Percentiles rank a stretch among this genome's conserved stretches.
Evolutionary conservation across 768 basidiomycete genomes (phyloP).

Genomic region (Leccinum ochraceum): DNA sequence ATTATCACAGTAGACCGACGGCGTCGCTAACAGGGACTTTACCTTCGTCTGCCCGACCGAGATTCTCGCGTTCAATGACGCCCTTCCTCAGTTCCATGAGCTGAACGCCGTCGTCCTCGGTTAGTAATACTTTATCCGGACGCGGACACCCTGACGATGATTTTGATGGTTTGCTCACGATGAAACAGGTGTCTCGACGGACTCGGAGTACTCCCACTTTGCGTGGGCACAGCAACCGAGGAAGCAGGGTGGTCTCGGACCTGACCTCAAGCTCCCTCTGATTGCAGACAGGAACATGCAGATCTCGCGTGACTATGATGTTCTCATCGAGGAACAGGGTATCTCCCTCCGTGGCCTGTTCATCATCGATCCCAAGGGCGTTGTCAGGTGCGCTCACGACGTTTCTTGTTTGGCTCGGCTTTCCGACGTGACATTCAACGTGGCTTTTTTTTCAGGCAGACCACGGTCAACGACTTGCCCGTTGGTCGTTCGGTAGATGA

Average conservation of each 20-base stretch:
- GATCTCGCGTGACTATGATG: conserved; percentile 84
- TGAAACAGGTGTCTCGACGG: conserved; percentile 72
- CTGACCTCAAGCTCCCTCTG: conserved; percentile 82
- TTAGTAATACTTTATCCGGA: conserved; percentile 31
- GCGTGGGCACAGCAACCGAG: conserved; percentile 84
- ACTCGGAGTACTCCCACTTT: conserved; percentile 86
- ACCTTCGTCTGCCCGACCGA: conserved; percentile 95
- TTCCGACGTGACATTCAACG: not conserved
- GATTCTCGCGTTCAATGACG: conserved; percentile 93
- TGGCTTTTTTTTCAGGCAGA: conserved; percentile 51
- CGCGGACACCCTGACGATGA: not conserved
- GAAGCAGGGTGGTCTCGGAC: conserved; percentile 87
- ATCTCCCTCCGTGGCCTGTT: conserved; percentile 86
- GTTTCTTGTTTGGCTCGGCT: not conserved
- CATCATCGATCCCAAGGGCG: conserved; percentile 84
- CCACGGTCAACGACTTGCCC: conserved; percentile 89
- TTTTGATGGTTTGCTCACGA: not conserved
- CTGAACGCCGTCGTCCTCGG: conserved; percentile 79
- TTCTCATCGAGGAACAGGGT: conserved; percentile 86
- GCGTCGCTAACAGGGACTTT: conserved; percentile 60
- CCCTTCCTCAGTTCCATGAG: conserved; percentile 70
- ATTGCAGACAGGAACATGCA: conserved; percentile 78
- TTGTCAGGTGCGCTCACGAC: conserved; percentile 50
- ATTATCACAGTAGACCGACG: not conserved
- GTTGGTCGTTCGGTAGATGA: conserved; percentile 96